These are phyloP conservation scores for Dysphania ambrosioides DNA, from an alignment of 148 eudicot genomes.

Conservation along the genomic window DNA sequence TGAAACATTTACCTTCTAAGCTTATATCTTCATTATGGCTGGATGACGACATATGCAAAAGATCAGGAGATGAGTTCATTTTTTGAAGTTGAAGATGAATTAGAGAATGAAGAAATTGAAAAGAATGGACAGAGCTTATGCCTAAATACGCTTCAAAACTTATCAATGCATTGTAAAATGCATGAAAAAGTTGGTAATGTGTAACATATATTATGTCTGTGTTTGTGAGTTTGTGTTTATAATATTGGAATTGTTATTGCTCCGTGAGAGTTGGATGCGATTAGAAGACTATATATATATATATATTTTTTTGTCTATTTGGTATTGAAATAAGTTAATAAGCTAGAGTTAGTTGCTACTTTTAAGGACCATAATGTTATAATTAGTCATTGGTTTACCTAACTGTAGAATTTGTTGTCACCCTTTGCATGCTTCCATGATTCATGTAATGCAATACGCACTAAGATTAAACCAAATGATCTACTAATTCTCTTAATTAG, in stretches of 20 bases:
- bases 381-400: background rate
- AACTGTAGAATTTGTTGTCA: background rate
- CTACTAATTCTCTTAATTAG: background rate
- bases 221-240: background rate
- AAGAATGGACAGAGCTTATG: background rate
- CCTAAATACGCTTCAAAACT: background rate
- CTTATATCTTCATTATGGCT: conserved; percentile 40
- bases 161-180: conserved; percentile 6
- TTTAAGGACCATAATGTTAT: background rate
- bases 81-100: background rate
- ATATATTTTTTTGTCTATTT: conserved; percentile 13
- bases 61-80: conserved; percentile 52
- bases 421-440: background rate
- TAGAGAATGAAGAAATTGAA: background rate
- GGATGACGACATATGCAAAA: conserved; percentile 30
- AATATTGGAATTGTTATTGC: conserved; percentile 4
- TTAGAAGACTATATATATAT: conserved; percentile 23
- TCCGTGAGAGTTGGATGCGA: conserved; percentile 6
- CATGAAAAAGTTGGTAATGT: conserved; percentile 5
- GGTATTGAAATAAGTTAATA: background rate
- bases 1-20: conserved; percentile 57
- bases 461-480: background rate
- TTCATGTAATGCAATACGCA: background rate
- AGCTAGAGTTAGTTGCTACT: background rate
- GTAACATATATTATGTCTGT: background rate